phyloP scores from a whole-genome alignment of 345 rosid species.

The Ceriops tagal region DNA sequence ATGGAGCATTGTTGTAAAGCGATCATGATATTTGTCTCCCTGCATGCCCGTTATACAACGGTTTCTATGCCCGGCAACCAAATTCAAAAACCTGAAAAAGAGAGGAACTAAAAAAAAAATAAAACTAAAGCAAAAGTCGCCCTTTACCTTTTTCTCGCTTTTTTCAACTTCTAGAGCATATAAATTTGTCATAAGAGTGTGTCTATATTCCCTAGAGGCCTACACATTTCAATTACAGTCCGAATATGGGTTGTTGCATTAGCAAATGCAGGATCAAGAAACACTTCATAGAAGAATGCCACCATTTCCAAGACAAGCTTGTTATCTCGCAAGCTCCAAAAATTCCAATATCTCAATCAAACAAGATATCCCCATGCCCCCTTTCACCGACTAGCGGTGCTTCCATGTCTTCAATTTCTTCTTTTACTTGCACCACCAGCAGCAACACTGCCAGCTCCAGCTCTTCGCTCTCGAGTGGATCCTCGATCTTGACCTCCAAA shows the following conservation, averaged over 20 bases:
- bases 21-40: neutral
- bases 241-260: conserved; percentile 73
- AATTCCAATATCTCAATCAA: conserved; percentile 19
- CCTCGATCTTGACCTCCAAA: conserved; percentile 45
- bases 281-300: conserved; percentile 30
- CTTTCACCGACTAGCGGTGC: conserved; percentile 39
- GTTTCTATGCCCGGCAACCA: conserved; percentile 36
- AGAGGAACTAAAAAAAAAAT: neutral
- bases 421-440: conserved; percentile 31
- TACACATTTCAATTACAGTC: conserved; percentile 11
- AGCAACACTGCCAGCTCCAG: conserved; percentile 30
- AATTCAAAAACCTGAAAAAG: conserved; percentile 42
- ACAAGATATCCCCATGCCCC: conserved; percentile 42
- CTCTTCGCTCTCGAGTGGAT: conserved; percentile 44
- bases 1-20: conserved; percentile 1
- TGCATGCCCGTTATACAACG: conserved; percentile 49
- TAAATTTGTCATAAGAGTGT: neutral
- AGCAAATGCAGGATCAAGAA: conserved; percentile 63
- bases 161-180: conserved; percentile 15
- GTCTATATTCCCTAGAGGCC: neutral
- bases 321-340: conserved; percentile 37
- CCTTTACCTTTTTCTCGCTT: conserved; percentile 3
- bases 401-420: conserved; percentile 28
- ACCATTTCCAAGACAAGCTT: conserved; percentile 60
- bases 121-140: conserved; percentile 17